Percentiles rank a stretch among this genome's conserved stretches.
Evolutionary conservation across 2,329 filamentous ascomycete species (phyloP).

Genomic region (Fusarium circinatum): DNA sequence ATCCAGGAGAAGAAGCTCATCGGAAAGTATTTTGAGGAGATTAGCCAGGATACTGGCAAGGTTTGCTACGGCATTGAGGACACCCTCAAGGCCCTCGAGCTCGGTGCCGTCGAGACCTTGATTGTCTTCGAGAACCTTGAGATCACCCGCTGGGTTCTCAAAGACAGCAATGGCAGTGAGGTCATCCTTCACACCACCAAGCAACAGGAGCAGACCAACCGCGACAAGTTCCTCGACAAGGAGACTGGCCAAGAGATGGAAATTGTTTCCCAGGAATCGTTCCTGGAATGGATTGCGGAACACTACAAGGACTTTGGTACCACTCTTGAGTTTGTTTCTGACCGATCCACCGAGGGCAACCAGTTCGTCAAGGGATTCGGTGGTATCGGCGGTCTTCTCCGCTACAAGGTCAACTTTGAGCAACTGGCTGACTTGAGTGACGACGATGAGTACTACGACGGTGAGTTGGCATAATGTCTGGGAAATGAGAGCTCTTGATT

Average conservation of each 20-base stretch:
- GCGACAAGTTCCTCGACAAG: conserved; percentile 92
- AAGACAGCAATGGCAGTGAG: conserved; percentile 78
- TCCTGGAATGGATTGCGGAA: conserved; percentile 99
- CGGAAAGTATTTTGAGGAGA: conserved; percentile 98
- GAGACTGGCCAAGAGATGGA: conserved; percentile 98
- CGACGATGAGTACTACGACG: conserved; percentile 92
- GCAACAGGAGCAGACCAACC: conserved; percentile 73
- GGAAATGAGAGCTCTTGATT: background rate
- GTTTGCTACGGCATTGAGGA: conserved; percentile 99
- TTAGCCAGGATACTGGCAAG: conserved; percentile 95
- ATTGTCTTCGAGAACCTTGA: conserved; percentile 99
- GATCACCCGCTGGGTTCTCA: conserved; percentile 89
- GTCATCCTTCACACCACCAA: conserved; percentile 89
- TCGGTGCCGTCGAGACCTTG: conserved; percentile 91
- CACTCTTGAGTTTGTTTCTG: conserved; percentile 94
- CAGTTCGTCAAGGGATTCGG: conserved; percentile 99
- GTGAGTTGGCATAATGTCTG: conserved; percentile 46
- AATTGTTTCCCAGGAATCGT: conserved; percentile 83
- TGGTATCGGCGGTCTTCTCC: conserved; percentile 95
- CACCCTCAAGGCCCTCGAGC: conserved; percentile 94
- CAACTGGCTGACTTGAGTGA: conserved; percentile 94
- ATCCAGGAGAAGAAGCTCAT: conserved; percentile 99
- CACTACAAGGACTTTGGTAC: conserved; percentile 99
- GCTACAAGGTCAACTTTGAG: conserved; percentile 99
- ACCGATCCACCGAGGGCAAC: conserved; percentile 97